phyloP scores from a whole-genome alignment of 148 eudicot species.

The Fagopyrum homotropicum region DNA sequence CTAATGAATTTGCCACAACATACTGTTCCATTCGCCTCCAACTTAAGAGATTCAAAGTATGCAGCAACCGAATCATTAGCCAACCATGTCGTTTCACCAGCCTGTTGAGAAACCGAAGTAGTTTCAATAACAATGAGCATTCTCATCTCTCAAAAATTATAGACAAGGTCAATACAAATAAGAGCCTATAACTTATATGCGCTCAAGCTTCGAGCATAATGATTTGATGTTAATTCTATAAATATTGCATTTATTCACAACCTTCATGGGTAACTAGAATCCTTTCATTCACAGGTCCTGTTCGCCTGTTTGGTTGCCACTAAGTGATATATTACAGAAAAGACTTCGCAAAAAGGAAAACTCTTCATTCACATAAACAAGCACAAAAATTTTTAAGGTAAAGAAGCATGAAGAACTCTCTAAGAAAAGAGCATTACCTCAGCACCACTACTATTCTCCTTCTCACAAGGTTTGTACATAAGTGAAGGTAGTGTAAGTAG shows the following conservation, averaged over 20 bases:
- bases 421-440: conserved; percentile 29
- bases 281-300: background rate
- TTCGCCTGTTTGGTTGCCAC: background rate
- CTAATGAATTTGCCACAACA: conserved; percentile 17
- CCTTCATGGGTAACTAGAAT: background rate
- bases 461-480: conserved; percentile 54
- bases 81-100: conserved; percentile 62
- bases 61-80: conserved; percentile 60
- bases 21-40: conserved; percentile 75
- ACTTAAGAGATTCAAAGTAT: conserved; percentile 68
- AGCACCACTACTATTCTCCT: conserved; percentile 43
- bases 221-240: background rate
- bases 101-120: conserved; percentile 47
- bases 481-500: conserved; percentile 51
- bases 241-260: background rate
- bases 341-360: background rate
- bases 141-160: background rate
- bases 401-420: conserved; percentile 31
- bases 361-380: background rate
- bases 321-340: background rate
- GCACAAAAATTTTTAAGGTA: background rate
- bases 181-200: background rate
- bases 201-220: background rate
- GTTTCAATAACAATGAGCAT: background rate
- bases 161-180: background rate